Percentiles rank a stretch among this genome's conserved stretches.
phyloP scores from a whole-genome alignment of 2,329 filamentous ascomycete species.

The Claviceps monticola region DNA sequence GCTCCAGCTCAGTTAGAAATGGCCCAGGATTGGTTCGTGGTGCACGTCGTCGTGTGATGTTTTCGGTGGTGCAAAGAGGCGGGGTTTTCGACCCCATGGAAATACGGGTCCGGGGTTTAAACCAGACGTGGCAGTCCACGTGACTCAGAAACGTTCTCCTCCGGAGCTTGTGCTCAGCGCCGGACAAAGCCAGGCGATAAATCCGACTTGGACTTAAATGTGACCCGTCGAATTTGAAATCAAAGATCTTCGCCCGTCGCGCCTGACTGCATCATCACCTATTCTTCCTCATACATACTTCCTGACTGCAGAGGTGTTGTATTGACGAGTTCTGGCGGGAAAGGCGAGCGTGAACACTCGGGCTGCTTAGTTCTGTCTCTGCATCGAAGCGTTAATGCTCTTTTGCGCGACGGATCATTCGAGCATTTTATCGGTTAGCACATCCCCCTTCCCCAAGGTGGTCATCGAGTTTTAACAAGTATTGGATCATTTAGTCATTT shows the following conservation, averaged over 20 bases:
- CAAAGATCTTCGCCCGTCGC: conserved; percentile 1
- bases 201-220: background rate
- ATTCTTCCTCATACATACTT: background rate
- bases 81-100: background rate
- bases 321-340: background rate
- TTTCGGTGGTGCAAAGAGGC: background rate
- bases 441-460: background rate
- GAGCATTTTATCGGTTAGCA: background rate
- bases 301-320: background rate
- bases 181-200: conserved; percentile 5
- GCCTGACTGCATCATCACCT: background rate
- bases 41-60: too few relatives aligned
- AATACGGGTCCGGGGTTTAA: too few relatives aligned
- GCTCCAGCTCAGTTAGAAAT: too few relatives aligned
- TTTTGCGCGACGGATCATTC: background rate
- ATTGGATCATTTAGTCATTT: background rate
- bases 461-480: background rate
- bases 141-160: background rate
- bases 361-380: background rate
- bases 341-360: background rate
- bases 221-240: conserved; percentile 3
- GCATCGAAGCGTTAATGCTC: background rate
- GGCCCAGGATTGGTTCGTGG: too few relatives aligned
- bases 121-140: background rate
- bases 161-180: background rate